Conservation (phyloP, 257 asterid species). For the Euphrasia confusa region DNA sequence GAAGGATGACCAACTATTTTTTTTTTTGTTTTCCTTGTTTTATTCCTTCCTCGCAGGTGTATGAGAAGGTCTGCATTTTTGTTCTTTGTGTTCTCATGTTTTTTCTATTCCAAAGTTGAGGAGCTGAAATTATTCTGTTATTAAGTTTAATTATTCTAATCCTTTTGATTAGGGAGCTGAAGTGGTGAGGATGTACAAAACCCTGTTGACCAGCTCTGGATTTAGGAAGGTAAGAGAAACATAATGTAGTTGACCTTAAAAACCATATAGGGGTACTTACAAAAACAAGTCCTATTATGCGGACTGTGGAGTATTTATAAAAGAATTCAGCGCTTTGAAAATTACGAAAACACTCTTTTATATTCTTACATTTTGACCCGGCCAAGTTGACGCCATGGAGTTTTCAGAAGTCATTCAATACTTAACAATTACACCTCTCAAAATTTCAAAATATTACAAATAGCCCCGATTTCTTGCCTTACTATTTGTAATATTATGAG, state of each 20-base stretch:
- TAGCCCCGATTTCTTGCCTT: background rate
- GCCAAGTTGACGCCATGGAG: background rate
- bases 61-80: conserved; percentile 45
- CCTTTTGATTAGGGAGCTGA: conserved; percentile 67
- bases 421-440: background rate
- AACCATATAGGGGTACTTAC: background rate
- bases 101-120: background rate
- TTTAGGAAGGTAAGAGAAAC: conserved; percentile 56
- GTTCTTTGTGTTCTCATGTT: background rate
- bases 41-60: conserved; percentile 45
- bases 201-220: conserved; percentile 64
- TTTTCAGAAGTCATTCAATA: background rate
- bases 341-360: background rate
- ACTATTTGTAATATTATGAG: background rate
- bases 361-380: background rate
- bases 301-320: background rate
- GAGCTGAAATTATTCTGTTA: background rate
- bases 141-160: conserved; percentile 16
- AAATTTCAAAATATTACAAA: background rate
- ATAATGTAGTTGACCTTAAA: background rate
- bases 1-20: conserved; percentile 25
- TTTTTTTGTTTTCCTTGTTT: conserved; percentile 22
- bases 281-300: background rate
- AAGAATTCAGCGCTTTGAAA: background rate
- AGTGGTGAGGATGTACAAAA: conserved; percentile 90